Evolutionary conservation across 345 rosid species (phyloP), one percentile per base, ranked within the genome.

Genomic region (Rubroshorea leprosula): DNA sequence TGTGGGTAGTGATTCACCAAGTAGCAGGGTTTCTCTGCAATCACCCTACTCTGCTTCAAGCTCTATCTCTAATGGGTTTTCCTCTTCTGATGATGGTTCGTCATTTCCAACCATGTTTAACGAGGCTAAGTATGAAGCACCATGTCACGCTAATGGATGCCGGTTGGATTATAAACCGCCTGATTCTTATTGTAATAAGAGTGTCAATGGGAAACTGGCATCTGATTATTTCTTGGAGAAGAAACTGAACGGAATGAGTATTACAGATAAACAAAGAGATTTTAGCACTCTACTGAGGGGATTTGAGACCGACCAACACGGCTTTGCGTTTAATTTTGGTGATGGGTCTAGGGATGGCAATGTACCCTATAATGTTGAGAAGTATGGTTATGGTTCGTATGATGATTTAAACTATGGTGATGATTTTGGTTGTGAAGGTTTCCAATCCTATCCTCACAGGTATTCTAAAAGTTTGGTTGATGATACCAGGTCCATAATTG

Each of bases 11-110:
- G 68, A 41, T 58, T 68, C 73, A 29, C 56, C 70, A n/a, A 23
- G 45, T 47, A 54, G 55, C 57, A 23, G 69, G 54, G 62, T 58
- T 4, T 61, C 67, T 58, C 63, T 51, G 58, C 67, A 62, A 23
- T 62, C 79, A 26, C 60, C 54, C 56, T 27, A 50, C 51, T 74
- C 67, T 52, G 55, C 73, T 57, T 67, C 80, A 9, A 62, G 73
- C 51, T 73, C 80, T 39, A 60, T 76, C 47, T 68, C 76, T 18
- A 66, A 68, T 71, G 78, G 78, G 58, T 58, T 75, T 63, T 65
- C 57, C 41, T 70, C 69, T 15, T 27, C 74, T 2, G 72, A 72
- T 43, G 65, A 67, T 25, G 67, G 54, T 61, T 67, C 77, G n/a
- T n/a, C n/a, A n/a, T n/a, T n/a, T n/a, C n/a, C n/a, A n/a, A n/a